Conservation (phyloP, 441 rosid genomes). For the Aquilaria agallochum region DNA sequence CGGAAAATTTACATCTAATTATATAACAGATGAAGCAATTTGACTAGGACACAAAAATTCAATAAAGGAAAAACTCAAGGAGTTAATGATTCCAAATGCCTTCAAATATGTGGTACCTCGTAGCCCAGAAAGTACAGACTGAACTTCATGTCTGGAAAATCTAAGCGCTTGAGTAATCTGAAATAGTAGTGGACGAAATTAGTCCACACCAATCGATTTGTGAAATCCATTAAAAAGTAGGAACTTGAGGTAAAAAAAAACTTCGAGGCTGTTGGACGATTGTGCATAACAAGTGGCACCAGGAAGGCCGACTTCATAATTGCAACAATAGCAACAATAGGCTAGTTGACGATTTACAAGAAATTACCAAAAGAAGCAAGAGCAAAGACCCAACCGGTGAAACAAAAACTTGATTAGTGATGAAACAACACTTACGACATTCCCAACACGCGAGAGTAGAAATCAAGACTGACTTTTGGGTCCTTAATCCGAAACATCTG, state of each 20-base stretch:
- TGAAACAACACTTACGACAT: constrained; percentile 70
- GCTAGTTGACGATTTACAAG: no score
- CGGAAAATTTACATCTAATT: no score
- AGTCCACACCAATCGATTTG: background rate
- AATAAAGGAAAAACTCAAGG: no score
- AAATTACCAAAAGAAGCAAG: background rate
- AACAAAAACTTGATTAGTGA: background rate
- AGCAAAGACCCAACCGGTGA: constrained; percentile 1
- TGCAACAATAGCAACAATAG: no score
- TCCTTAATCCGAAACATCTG: constrained; percentile 95
- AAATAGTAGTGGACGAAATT: constrained; percentile 1
- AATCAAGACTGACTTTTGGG: constrained; percentile 84
- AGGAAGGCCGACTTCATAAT: no score
- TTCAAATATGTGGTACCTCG: constrained; percentile 43
- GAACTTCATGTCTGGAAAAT: constrained; percentile 88
- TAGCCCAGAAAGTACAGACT: constrained; percentile 83
- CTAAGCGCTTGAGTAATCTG: constrained; percentile 88
- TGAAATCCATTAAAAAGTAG: background rate
- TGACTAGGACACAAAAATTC: no score
- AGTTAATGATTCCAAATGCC: no score
- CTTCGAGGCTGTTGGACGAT: background rate
- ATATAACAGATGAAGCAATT: no score
- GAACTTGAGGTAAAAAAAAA: background rate
- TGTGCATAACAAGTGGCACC: no score
- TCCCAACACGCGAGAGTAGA: constrained; percentile 88